These are phyloP conservation scores for Aspergillus neoniger DNA, from an alignment of 2,329 filamentous ascomycete genomes.

Conservation along the genomic window DNA sequence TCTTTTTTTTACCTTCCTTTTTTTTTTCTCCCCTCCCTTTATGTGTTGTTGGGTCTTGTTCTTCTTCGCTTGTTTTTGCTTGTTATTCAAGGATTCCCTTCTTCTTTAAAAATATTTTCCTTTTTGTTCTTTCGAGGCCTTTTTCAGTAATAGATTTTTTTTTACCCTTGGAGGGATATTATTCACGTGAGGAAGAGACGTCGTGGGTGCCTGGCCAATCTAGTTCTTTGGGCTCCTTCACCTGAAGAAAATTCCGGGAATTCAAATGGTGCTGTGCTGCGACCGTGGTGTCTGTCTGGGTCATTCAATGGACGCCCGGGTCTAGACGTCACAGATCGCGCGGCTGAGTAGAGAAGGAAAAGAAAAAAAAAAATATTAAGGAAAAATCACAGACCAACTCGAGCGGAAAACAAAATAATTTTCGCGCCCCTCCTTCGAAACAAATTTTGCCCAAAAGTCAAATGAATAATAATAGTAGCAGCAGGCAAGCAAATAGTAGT, in stretches of 20 bases:
- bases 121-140: too few species aligned
- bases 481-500: not conserved
- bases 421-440: not conserved
- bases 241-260: constrained; percentile 7
- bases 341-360: not conserved
- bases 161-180: not conserved
- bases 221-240: not conserved
- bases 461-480: constrained; percentile 16
- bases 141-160: too few species aligned
- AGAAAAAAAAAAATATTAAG: constrained; percentile 1
- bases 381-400: not conserved
- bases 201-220: not conserved
- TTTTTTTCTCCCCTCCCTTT: constrained; percentile 3
- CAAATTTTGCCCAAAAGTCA: constrained; percentile 5
- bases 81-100: constrained; percentile 2
- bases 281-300: constrained; percentile 12
- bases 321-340: constrained; percentile 8
- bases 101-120: not conserved
- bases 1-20: not conserved
- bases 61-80: constrained; percentile 6
- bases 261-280: constrained; percentile 5
- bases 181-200: constrained; percentile 10
- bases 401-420: constrained; percentile 1
- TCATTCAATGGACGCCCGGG: constrained; percentile 10
- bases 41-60: not conserved